Conservation (phyloP, 148 eudicot genomes). For the Rheum nobile region DNA sequence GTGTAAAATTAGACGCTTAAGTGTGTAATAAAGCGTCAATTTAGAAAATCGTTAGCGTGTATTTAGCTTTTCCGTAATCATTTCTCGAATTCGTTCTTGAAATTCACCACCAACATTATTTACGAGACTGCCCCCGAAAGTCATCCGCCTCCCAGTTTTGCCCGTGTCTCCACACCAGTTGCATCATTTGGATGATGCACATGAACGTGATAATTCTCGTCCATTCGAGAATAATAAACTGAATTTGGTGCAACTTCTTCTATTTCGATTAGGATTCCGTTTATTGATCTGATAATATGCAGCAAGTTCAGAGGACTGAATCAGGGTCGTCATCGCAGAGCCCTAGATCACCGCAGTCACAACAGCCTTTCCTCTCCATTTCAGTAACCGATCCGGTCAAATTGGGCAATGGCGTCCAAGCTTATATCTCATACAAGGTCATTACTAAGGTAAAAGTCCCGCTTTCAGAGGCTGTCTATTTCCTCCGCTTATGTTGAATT, state of each 20-base stretch:
- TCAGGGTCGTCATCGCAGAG: conserved; percentile 39
- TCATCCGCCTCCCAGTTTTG: neutral
- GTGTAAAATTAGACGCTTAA: too few species aligned
- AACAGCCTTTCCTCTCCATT: conserved; percentile 47
- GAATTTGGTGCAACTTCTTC: neutral
- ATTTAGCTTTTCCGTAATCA: too few species aligned
- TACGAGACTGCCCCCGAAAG: neutral
- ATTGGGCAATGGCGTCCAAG: conserved; percentile 88
- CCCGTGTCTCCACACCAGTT: neutral
- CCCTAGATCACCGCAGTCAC: conserved; percentile 74
- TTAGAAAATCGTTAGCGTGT: too few species aligned
- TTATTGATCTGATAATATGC: conserved; percentile 16
- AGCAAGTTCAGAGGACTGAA: conserved; percentile 35
- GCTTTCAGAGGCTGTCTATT: neutral
- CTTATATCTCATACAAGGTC: conserved; percentile 86
- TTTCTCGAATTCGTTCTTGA: too few species aligned
- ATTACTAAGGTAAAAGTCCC: conserved; percentile 52
- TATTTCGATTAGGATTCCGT: neutral
- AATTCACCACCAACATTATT: neutral
- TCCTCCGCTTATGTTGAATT: neutral
- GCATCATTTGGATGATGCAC: neutral
- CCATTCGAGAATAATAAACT: neutral
- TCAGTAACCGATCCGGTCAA: conserved; percentile 96
- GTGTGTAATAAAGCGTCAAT: too few species aligned
- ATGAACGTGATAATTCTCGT: neutral